phyloP scores from a whole-genome alignment of 1,284 basidiomycete species.

The Anthracocystis panici-leucophaei region DNA sequence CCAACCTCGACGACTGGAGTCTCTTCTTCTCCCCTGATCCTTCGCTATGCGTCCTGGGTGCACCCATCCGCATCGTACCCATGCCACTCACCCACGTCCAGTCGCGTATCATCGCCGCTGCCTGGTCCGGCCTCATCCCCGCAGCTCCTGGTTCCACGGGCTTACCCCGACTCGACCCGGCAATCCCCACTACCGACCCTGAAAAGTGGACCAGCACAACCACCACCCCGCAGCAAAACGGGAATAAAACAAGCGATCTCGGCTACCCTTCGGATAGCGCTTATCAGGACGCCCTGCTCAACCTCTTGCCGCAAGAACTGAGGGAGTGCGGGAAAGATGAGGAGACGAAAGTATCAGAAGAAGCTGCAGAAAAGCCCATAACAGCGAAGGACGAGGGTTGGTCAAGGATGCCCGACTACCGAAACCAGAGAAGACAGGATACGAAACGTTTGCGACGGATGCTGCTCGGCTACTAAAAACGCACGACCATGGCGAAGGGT shows the following conservation, averaged over 20 bases:
- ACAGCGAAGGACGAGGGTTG: slow-evolving; percentile 29
- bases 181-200: slow-evolving; percentile 34
- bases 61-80: slow-evolving; percentile 63
- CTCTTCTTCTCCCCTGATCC: slow-evolving; percentile 60
- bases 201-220: slow-evolving; percentile 39
- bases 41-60: slow-evolving; percentile 55
- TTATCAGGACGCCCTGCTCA: slow-evolving; percentile 55
- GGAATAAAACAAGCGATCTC: slow-evolving; percentile 26
- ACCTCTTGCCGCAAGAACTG: slow-evolving; percentile 16
- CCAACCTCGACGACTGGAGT: slow-evolving; percentile 65
- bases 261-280: slow-evolving; percentile 48
- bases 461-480: slow-evolving; percentile 30
- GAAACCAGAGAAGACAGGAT: slow-evolving; percentile 35
- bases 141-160: background rate
- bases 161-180: slow-evolving; percentile 42
- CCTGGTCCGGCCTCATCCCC: slow-evolving; percentile 28
- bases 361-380: slow-evolving; percentile 7
- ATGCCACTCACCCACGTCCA: slow-evolving; percentile 64
- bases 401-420: slow-evolving; percentile 19
- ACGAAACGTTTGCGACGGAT: slow-evolving; percentile 28
- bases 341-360: background rate
- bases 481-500: no score
- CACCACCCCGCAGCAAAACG: background rate
- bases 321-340: slow-evolving; percentile 11
- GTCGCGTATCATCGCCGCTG: slow-evolving; percentile 39